Evolutionary conservation across 1,284 basidiomycete species (phyloP), one percentile per base, ranked within the genome.

Genomic region (Boletus mariae): DNA sequence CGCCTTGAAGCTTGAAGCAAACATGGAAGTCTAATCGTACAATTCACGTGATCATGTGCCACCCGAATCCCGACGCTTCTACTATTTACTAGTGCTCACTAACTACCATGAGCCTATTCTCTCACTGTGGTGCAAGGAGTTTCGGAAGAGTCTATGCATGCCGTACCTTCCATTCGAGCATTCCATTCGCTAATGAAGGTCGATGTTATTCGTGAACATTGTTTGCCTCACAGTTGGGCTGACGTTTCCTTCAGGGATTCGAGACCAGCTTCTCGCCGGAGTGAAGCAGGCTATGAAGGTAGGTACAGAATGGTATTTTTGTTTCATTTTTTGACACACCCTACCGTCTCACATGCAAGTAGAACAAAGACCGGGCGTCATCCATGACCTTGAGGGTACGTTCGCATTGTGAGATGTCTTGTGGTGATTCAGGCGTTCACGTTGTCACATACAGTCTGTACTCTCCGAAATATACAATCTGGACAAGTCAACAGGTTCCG

Each of bases 201-300:
- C 43, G 41, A 42, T 53, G 15, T 35, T 41, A 32, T 48, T 25
- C 26, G 10, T 46, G 31, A 43, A 28, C 17, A 29, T 42, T 10
- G 13, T 25, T 12, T 26, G 3, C 20, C 23, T 46, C 26, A 12
- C 10, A 17, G 25, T 47, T 23, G n/a, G 12, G 15, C 47, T 54
- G 29, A 52, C 43, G 25, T 43, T 15, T 31, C 37, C 20, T 45
- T 11, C 57, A 80, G 82, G 77, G 55, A 64, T 82, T 46, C 80
- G 80, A 26, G 59, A 72, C 51, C 70, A 66, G 46, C 68, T 85
- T 32, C 61, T 73, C 47, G 60, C 61, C 44, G 75, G 74, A 51
- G 73, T 84, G 17, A 84, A 84, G 59, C 62, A 65, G 29, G 81
- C 85, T 13, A 83, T 87, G 83, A 87, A 84, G 77, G 85, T 84